phyloP scores from a whole-genome alignment of 2,329 filamentous ascomycete species.

The Hypocrella siamensis region DNA sequence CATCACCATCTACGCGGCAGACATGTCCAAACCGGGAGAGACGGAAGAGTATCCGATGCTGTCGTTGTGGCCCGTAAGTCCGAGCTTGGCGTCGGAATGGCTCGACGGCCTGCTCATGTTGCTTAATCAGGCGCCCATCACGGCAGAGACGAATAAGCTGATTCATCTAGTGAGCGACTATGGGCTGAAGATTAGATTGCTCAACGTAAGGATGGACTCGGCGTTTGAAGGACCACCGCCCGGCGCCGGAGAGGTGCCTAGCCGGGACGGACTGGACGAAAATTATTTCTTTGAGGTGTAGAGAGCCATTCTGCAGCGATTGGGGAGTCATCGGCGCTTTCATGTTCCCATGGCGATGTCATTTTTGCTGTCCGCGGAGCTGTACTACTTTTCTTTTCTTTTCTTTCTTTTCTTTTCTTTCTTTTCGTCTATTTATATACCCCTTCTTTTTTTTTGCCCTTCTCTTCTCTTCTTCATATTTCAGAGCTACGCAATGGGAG shows the following conservation, averaged over 20 bases:
- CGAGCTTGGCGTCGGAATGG: conserved; percentile 87
- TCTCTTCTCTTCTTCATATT: background rate
- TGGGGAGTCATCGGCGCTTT: no score
- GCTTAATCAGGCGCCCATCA: conserved; percentile 88
- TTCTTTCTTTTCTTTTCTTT: background rate
- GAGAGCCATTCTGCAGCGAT: no score
- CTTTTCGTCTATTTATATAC: background rate
- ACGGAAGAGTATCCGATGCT: conserved; percentile 58
- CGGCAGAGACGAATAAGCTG: conserved; percentile 85
- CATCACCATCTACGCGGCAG: conserved; percentile 63
- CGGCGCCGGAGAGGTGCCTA: conserved; percentile 65
- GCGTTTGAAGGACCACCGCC: conserved; percentile 48
- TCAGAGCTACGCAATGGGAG: no score
- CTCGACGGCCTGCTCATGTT: conserved; percentile 90
- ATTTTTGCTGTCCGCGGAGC: background rate
- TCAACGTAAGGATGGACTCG: conserved; percentile 81
- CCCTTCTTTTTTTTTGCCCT: conserved; percentile 1
- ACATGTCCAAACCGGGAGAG: conserved; percentile 17
- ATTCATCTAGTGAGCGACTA: conserved; percentile 78
- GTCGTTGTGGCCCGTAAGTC: conserved; percentile 65
- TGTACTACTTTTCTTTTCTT: background rate
- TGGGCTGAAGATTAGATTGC: conserved; percentile 76
- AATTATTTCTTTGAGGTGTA: conserved; percentile 83
- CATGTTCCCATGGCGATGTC: background rate
- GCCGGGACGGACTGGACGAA: conserved; percentile 72